Conservation (phyloP, 2,329 filamentous ascomycete genomes). For the Cladosporium halotolerans region DNA sequence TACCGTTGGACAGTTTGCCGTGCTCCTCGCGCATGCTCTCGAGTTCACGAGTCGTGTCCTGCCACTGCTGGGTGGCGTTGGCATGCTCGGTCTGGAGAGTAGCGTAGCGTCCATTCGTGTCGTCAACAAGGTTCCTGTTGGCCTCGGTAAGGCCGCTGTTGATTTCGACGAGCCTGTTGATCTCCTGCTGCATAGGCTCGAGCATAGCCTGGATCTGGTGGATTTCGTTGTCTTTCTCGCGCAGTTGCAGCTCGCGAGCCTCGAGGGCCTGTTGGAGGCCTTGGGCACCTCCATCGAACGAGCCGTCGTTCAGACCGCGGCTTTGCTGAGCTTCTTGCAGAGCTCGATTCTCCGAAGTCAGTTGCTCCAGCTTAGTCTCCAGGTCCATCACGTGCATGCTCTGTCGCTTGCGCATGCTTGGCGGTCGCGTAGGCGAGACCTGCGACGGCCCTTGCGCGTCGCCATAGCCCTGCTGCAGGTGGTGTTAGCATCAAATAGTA, state of each 20-base stretch:
- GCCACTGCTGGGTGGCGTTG: constrained; percentile 46
- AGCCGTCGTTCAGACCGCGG: constrained; percentile 43
- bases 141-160: constrained; percentile 74
- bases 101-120: constrained; percentile 66
- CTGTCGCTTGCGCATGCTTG: constrained; percentile 92
- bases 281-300: constrained; percentile 34
- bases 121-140: constrained; percentile 67
- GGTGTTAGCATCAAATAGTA: constrained; percentile 16
- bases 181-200: constrained; percentile 74
- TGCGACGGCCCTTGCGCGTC: constrained; percentile 77
- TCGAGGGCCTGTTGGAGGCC: constrained; percentile 49
- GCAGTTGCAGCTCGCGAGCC: constrained; percentile 62
- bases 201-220: constrained; percentile 66
- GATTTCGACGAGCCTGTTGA: constrained; percentile 70
- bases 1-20: constrained; percentile 53
- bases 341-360: constrained; percentile 75
- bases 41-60: constrained; percentile 60
- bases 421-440: constrained; percentile 82
- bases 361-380: constrained; percentile 75
- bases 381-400: constrained; percentile 94
- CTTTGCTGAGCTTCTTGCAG: constrained; percentile 57
- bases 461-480: constrained; percentile 78
- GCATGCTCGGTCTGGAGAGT: constrained; percentile 61
- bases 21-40: constrained; percentile 61
- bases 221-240: constrained; percentile 82